phyloP scores from a whole-genome alignment of 345 rosid genomes.

The Eucalyptus cloeziana region DNA sequence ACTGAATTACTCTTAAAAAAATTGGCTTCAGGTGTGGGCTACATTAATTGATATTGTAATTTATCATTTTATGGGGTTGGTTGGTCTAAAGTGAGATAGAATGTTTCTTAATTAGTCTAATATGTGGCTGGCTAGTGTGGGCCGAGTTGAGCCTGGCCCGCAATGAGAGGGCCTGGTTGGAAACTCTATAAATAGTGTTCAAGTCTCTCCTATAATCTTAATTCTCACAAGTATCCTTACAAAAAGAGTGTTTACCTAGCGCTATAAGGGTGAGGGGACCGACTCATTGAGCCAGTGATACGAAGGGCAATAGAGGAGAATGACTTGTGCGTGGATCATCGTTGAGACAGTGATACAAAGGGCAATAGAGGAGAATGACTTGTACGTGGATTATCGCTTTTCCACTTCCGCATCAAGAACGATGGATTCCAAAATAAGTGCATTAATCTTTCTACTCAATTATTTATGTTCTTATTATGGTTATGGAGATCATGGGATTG shows the following conservation, averaged over 20 bases:
- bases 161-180: rapidly evolving
- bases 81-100: no score
- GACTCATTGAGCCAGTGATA: no score
- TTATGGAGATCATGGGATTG: no score
- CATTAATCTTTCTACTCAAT: no score
- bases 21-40: neutral
- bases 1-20: neutral
- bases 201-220: rapidly evolving
- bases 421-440: rapidly evolving
- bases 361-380: rapidly evolving
- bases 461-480: rapidly evolving
- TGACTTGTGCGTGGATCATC: no score
- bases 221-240: no score
- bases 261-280: no score
- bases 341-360: rapidly evolving
- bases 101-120: no score
- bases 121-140: rapidly evolving
- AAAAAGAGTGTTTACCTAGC: no score
- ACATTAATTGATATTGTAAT: no score
- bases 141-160: rapidly evolving
- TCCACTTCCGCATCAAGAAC: rapidly evolving
- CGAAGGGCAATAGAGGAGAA: rapidly evolving
- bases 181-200: rapidly evolving
- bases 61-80: rapidly evolving
- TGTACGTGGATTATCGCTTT: no score